Conservation (phyloP, 305 asterid genomes). For the Salvia sclarea region DNA sequence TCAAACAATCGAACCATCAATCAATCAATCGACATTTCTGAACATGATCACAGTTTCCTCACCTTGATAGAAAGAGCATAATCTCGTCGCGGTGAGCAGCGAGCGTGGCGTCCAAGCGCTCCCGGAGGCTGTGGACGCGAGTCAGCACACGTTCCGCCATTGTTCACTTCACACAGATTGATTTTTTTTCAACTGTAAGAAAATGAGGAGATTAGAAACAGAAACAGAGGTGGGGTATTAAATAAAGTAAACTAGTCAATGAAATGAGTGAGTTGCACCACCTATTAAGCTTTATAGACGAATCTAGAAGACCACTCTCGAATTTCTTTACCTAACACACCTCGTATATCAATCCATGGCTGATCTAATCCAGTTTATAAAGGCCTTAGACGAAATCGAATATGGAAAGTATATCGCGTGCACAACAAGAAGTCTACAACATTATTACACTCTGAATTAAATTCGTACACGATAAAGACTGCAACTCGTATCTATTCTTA, state of each 20-base stretch:
- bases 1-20: background rate
- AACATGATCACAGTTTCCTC: background rate
- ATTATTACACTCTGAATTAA: background rate
- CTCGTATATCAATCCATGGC: constrained; percentile 1
- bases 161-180: background rate
- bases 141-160: constrained; percentile 90
- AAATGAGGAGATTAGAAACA: background rate
- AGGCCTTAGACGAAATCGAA: background rate
- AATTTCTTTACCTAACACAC: constrained; percentile 37
- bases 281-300: constrained; percentile 17
- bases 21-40: background rate
- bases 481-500: background rate
- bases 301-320: constrained; percentile 40
- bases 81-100: constrained; percentile 79
- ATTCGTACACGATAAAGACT: too few relatives aligned
- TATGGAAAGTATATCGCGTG: constrained; percentile 32
- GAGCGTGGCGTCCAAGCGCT: constrained; percentile 84
- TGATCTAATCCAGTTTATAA: constrained; percentile 30
- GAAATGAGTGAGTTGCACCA: too few relatives aligned
- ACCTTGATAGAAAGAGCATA: constrained; percentile 73
- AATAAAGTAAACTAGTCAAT: constrained; percentile 35
- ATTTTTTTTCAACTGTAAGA: constrained; percentile 39
- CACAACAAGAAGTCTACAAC: constrained; percentile 34
- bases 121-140: constrained; percentile 94
- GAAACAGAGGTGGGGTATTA: constrained; percentile 14